phyloP scores from a whole-genome alignment of 2,329 filamentous ascomycete species.

The Calonectria montana region DNA sequence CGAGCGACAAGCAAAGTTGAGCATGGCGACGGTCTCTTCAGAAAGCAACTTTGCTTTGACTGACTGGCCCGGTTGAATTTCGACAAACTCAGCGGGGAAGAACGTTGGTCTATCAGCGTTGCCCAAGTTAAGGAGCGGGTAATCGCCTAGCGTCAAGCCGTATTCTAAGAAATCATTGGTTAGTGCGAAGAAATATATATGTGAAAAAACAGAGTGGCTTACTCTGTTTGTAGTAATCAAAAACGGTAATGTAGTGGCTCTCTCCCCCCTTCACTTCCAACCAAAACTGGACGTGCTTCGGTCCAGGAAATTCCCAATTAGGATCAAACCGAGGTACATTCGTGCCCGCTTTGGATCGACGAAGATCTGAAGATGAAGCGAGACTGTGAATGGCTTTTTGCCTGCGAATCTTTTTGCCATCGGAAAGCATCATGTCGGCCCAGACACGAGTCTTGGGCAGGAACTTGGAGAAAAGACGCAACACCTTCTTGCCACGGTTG shows the following conservation, averaged over 20 bases:
- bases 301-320: slow-evolving; percentile 46
- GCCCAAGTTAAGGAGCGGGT: slow-evolving; percentile 77
- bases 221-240: slow-evolving; percentile 59
- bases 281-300: slow-evolving; percentile 47
- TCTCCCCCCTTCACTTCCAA: slow-evolving; percentile 38
- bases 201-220: slow-evolving; percentile 32
- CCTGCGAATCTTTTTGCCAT: slow-evolving; percentile 45
- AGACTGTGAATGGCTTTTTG: slow-evolving; percentile 46
- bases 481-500: slow-evolving; percentile 3
- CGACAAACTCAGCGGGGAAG: slow-evolving; percentile 74
- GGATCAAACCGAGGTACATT: slow-evolving; percentile 39
- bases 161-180: slow-evolving; percentile 47
- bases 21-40: slow-evolving; percentile 75
- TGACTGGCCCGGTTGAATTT: slow-evolving; percentile 72
- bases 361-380: slow-evolving; percentile 38
- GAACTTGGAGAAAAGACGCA: slow-evolving; percentile 50
- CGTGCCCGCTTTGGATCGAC: slow-evolving; percentile 19
- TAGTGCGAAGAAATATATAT: slow-evolving; percentile 6
- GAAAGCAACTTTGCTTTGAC: slow-evolving; percentile 69
- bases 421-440: slow-evolving; percentile 46
- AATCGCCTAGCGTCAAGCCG: slow-evolving; percentile 46
- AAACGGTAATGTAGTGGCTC: slow-evolving; percentile 51
- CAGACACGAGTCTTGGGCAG: slow-evolving; percentile 53
- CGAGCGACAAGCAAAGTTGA: slow-evolving; percentile 75
- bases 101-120: slow-evolving; percentile 67